phyloP scores from a whole-genome alignment of 768 basidiomycete species.

The Suillus subluteus region DNA sequence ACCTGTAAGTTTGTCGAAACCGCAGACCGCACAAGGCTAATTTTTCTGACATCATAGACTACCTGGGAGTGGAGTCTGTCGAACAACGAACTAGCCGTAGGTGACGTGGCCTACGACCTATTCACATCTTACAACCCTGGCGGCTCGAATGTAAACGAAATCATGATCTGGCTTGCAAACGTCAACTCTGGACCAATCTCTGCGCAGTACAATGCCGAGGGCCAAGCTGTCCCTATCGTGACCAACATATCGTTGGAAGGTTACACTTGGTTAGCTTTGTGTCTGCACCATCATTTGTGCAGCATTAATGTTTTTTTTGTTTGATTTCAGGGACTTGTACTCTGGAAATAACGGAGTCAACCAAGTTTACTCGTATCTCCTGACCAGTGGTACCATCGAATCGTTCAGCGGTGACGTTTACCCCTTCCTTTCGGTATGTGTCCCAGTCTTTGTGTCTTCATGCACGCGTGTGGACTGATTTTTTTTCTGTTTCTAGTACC shows the following conservation, averaged over 20 bases:
- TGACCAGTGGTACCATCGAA: slow-evolving; percentile 38
- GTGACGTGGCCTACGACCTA: slow-evolving; percentile 64
- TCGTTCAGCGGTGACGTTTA: slow-evolving; percentile 59
- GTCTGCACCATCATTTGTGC: background rate
- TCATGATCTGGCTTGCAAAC: slow-evolving; percentile 72
- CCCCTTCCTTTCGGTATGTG: slow-evolving; percentile 50
- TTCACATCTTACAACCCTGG: slow-evolving; percentile 59
- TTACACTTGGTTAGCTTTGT: slow-evolving; percentile 46
- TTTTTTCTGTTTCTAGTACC: slow-evolving; percentile 41
- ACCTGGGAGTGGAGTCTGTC: slow-evolving; percentile 61
- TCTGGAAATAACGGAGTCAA: slow-evolving; percentile 57
- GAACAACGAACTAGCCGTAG: slow-evolving; percentile 45
- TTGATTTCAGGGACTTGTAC: slow-evolving; percentile 52
- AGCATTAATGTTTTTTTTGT: background rate
- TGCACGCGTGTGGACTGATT: background rate
- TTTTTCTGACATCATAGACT: slow-evolving; percentile 36
- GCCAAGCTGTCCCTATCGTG: slow-evolving; percentile 49
- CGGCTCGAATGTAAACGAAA: slow-evolving; percentile 47
- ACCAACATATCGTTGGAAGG: slow-evolving; percentile 48
- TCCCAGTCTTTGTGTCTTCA: background rate
- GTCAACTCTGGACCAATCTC: slow-evolving; percentile 63
- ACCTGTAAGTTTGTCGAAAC: slow-evolving; percentile 43
- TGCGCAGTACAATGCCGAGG: slow-evolving; percentile 45
- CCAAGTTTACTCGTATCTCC: slow-evolving; percentile 54
- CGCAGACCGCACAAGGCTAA: background rate